Percentiles rank a stretch among this genome's conserved stretches.
Conservation (phyloP, 345 rosid genomes). For the Eutrema japonicum region DNA sequence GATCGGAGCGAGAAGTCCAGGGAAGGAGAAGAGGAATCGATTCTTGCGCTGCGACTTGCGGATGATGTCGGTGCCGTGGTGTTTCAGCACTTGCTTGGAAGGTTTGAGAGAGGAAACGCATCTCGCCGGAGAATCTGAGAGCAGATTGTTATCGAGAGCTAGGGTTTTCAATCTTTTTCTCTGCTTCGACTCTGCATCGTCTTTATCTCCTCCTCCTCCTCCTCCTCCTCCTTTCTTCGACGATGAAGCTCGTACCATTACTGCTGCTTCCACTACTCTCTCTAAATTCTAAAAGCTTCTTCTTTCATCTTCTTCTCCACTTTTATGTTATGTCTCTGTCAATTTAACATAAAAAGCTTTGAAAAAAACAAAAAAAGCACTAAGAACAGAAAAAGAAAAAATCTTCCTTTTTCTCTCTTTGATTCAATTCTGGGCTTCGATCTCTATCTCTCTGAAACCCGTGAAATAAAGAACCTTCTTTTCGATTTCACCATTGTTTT, state of each 20-base stretch:
- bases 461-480: not conserved
- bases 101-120: slow-evolving; percentile 53
- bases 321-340: slow-evolving; percentile 4
- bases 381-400: not conserved
- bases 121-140: slow-evolving; percentile 61
- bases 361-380: not conserved
- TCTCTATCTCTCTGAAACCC: not conserved
- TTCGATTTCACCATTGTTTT: slow-evolving; percentile 19
- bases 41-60: slow-evolving; percentile 84
- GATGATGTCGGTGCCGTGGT: slow-evolving; percentile 77
- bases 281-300: slow-evolving; percentile 9
- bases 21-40: slow-evolving; percentile 83
- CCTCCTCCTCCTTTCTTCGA: slow-evolving; percentile 48
- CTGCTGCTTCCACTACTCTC: slow-evolving; percentile 55
- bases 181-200: slow-evolving; percentile 42
- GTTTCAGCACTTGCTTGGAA: slow-evolving; percentile 65
- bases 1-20: slow-evolving; percentile 47
- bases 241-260: slow-evolving; percentile 47
- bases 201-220: slow-evolving; percentile 40
- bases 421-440: not conserved
- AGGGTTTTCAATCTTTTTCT: slow-evolving; percentile 61
- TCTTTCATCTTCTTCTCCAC: slow-evolving; percentile 17
- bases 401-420: not conserved
- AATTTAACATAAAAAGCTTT: not conserved
- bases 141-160: slow-evolving; percentile 52